Conservation (phyloP, 768 basidiomycete species). For the Boletus vermiculosoides region DNA sequence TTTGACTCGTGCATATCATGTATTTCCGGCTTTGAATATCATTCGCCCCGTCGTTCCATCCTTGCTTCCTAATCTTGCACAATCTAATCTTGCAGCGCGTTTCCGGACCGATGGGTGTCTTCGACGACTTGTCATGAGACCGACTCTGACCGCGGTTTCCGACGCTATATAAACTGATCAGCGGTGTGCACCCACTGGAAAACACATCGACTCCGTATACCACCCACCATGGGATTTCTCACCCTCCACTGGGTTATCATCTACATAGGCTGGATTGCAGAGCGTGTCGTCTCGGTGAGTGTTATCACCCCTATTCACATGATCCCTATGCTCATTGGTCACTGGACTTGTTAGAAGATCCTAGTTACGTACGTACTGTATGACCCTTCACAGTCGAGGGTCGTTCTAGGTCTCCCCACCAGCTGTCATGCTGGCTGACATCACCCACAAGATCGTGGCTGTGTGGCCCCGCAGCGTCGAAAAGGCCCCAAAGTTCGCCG, state of each 20-base stretch:
- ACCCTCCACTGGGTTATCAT: not conserved
- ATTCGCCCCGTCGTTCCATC: not conserved
- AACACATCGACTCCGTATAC: not conserved
- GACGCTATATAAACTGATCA: not conserved
- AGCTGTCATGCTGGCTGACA: not conserved
- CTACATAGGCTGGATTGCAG: not conserved
- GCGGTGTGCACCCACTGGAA: not conserved
- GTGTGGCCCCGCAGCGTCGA: not conserved
- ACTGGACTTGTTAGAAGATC: not conserved
- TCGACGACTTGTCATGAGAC: not conserved
- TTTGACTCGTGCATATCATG: not conserved
- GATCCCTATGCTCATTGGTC: not conserved
- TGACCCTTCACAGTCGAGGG: not conserved
- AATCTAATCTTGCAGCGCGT: constrained; percentile 17
- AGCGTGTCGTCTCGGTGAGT: constrained; percentile 32
- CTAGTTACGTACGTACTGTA: not conserved
- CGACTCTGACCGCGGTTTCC: not conserved
- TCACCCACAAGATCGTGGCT: not conserved
- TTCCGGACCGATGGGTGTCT: constrained; percentile 7
- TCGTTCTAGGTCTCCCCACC: not conserved
- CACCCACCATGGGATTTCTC: not conserved
- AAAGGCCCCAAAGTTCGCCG: not conserved
- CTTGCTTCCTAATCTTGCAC: not conserved
- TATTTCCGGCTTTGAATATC: constrained; percentile 7
- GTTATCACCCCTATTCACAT: not conserved